Evolutionary conservation across 1,284 basidiomycete genomes (phyloP).

Genomic region (Rhodotorula sp.): DNA sequence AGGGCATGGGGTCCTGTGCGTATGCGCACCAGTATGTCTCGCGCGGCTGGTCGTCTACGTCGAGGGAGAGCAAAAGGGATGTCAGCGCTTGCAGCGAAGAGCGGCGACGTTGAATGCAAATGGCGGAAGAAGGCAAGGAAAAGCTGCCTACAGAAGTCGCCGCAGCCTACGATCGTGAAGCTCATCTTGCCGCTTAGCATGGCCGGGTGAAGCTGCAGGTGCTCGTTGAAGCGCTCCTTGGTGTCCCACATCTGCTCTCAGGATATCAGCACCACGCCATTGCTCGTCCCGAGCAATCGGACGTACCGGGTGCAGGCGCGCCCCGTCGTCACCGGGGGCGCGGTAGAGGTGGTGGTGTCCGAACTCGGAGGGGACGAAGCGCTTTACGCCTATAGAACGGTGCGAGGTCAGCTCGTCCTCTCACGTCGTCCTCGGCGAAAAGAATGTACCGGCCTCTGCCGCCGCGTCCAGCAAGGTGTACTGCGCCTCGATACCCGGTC

Average conservation of each 20-base stretch:
- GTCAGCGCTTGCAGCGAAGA: neutral
- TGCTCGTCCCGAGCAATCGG: no score
- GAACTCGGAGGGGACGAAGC: neutral
- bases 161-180: neutral
- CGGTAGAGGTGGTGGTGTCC: neutral
- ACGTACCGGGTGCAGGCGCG: neutral
- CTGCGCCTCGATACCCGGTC: neutral
- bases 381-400: neutral
- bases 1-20: neutral
- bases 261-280: no score
- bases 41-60: neutral
- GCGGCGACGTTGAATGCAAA: no score
- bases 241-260: neutral
- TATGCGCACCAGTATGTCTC: neutral
- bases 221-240: neutral
- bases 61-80: no score
- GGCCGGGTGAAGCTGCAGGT: conserved; percentile 1
- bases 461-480: neutral
- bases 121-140: neutral
- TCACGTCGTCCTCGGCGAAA: no score
- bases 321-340: neutral
- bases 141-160: neutral
- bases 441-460: neutral
- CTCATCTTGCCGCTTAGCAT: conserved; percentile 6
- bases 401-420: neutral